Conservation (phyloP, 306 rosid genomes). For the Sindora glabra region DNA sequence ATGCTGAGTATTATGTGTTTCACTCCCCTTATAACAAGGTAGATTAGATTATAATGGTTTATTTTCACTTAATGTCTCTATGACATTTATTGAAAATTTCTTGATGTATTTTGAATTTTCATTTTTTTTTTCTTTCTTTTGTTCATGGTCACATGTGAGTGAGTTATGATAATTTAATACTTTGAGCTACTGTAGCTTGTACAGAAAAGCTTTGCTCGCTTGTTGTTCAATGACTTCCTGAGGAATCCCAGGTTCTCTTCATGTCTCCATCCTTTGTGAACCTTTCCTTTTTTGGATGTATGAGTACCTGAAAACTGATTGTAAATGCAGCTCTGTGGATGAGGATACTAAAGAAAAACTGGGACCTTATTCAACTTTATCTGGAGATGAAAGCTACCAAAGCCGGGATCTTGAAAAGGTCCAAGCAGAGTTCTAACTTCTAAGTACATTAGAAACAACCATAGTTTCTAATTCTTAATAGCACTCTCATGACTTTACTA, state of each 20-base stretch:
- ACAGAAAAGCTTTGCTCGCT: slow-evolving; percentile 93
- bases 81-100: too few species aligned
- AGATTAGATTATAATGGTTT: slow-evolving; percentile 16
- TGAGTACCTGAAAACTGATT: slow-evolving; percentile 19
- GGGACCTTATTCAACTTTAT: slow-evolving; percentile 55
- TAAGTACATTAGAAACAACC: neutral
- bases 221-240: slow-evolving; percentile 65
- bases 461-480: neutral
- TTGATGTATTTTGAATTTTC: too few species aligned
- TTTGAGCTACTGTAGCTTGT: slow-evolving; percentile 69
- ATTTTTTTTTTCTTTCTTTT: too few species aligned
- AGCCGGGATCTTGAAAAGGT: slow-evolving; percentile 99
- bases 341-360: slow-evolving; percentile 72
- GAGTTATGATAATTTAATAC: too few species aligned
- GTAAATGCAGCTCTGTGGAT: slow-evolving; percentile 60
- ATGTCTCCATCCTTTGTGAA: too few species aligned
- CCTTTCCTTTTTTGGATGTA: slow-evolving; percentile 5
- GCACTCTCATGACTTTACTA: too few species aligned
- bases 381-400: slow-evolving; percentile 84
- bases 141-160: too few species aligned
- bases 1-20: slow-evolving; percentile 73
- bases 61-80: neutral
- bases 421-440: slow-evolving; percentile 8
- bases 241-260: slow-evolving; percentile 64
- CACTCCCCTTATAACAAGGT: slow-evolving; percentile 99